phyloP scores from a whole-genome alignment of 306 rosid genomes.

The Cicer chorassanicum region DNA sequence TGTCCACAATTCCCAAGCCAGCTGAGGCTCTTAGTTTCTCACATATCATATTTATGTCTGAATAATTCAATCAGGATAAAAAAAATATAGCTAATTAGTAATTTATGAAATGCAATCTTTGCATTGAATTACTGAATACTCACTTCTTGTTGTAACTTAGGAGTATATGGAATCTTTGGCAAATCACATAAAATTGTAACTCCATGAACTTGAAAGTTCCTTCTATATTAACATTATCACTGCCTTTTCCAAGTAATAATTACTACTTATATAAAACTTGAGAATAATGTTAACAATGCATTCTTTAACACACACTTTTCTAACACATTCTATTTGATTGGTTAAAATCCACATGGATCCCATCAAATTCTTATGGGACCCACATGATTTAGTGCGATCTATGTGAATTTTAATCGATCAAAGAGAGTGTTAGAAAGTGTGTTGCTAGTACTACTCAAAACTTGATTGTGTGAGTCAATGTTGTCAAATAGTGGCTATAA shows the following conservation, averaged over 20 bases:
- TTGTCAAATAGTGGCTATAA: no score
- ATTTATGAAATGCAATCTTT: slow-evolving; percentile 24
- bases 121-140: not conserved
- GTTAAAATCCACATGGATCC: no score
- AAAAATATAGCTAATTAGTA: slow-evolving; percentile 5
- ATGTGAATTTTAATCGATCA: no score
- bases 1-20: slow-evolving; percentile 55
- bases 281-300: no score
- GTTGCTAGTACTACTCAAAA: not conserved
- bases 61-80: slow-evolving; percentile 44
- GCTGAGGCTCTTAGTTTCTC: slow-evolving; percentile 51
- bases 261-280: not conserved
- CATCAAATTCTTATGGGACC: no score
- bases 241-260: not conserved
- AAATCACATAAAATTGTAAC: slow-evolving; percentile 25
- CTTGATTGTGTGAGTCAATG: not conserved
- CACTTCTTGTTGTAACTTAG: not conserved
- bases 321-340: no score
- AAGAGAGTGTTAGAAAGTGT: no score
- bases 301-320: no score
- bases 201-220: slow-evolving; percentile 28
- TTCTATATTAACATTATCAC: not conserved
- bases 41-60: slow-evolving; percentile 59
- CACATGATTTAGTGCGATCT: no score
- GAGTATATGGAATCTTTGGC: not conserved